phyloP scores from a whole-genome alignment of 2,329 filamentous ascomycete genomes.

The Venturia carpophila region DNA sequence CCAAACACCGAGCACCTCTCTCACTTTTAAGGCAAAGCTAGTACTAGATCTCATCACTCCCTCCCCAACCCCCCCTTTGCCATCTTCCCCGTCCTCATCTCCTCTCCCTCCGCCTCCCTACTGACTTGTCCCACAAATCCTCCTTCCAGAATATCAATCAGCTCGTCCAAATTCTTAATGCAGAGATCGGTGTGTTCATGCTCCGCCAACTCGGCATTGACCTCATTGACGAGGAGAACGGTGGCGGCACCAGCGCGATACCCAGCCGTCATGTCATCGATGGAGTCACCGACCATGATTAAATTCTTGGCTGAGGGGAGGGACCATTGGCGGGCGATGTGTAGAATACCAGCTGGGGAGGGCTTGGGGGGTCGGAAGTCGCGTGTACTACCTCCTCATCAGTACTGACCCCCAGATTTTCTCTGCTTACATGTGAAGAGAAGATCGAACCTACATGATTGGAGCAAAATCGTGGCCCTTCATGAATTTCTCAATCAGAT shows the following conservation, averaged over 20 bases:
- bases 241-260: constrained; percentile 77
- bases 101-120: constrained; percentile 26
- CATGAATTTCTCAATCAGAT: constrained; percentile 70
- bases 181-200: constrained; percentile 73
- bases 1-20: too few relatives aligned
- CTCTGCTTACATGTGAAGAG: background rate
- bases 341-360: constrained; percentile 75
- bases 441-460: constrained; percentile 45
- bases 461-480: constrained; percentile 61
- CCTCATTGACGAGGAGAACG: constrained; percentile 78
- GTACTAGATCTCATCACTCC: background rate
- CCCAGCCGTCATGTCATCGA: constrained; percentile 91
- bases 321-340: constrained; percentile 73
- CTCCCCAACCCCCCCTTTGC: constrained; percentile 23
- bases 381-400: constrained; percentile 45
- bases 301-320: constrained; percentile 35
- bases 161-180: constrained; percentile 63
- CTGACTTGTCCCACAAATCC: constrained; percentile 51
- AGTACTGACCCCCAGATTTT: background rate
- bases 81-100: constrained; percentile 25
- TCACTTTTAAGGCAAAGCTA: too few relatives aligned
- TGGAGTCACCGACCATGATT: constrained; percentile 54
- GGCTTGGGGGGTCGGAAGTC: constrained; percentile 81
- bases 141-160: constrained; percentile 64
- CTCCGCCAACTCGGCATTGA: constrained; percentile 60